Evolutionary conservation across 1,284 basidiomycete species (phyloP).

Genomic region (Fomitiporia mediterranea): DNA sequence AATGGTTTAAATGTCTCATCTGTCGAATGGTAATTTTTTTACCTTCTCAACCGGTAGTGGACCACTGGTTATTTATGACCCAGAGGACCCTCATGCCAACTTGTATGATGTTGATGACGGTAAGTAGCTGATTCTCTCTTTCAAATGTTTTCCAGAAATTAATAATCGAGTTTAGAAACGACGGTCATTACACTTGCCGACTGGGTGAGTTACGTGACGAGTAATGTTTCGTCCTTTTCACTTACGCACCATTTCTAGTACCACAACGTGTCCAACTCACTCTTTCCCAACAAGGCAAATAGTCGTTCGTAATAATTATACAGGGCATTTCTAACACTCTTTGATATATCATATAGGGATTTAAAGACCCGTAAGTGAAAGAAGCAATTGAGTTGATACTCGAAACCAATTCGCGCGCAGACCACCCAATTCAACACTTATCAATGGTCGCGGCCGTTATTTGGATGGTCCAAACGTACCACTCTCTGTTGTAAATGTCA

Average conservation of each 20-base stretch:
- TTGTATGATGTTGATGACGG: constrained; percentile 28
- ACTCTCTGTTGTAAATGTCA: constrained; percentile 29
- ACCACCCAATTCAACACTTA: no score
- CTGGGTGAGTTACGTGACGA: not conserved
- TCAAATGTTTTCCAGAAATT: not conserved
- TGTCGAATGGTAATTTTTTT: not conserved
- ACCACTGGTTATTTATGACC: constrained; percentile 19
- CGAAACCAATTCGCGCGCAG: no score
- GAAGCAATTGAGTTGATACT: not conserved
- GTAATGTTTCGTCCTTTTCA: not conserved
- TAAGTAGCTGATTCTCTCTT: not conserved
- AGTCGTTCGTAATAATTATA: not conserved
- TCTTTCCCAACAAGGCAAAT: constrained; percentile 14
- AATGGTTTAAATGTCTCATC: no score
- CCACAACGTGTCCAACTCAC: constrained; percentile 7
- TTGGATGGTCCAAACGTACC: constrained; percentile 8
- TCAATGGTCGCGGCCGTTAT: no score
- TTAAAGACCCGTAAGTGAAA: constrained; percentile 9
- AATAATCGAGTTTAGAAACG: constrained; percentile 22
- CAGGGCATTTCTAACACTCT: not conserved
- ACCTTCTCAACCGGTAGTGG: not conserved
- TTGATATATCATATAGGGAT: not conserved
- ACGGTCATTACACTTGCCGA: constrained; percentile 20
- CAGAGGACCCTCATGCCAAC: constrained; percentile 29
- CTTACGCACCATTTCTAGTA: not conserved